Evolutionary conservation across 176 grass and related monocot genomes (phyloP).

Genomic region (Oryza meridionalis): DNA sequence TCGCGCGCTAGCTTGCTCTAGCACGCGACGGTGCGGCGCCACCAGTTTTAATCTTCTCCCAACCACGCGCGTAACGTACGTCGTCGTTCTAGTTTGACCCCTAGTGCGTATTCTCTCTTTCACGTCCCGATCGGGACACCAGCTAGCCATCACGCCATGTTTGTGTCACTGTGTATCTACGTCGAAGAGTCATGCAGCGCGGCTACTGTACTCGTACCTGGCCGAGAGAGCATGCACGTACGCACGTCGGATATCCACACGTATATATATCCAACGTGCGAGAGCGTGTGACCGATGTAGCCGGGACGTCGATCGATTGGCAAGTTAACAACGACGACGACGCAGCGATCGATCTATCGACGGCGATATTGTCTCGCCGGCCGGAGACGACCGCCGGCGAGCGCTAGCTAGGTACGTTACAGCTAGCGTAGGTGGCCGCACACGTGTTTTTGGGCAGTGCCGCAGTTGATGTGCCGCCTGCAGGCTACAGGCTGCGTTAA

Average conservation of each 20-base stretch:
- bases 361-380: background rate
- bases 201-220: background rate
- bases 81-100: background rate
- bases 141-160: background rate
- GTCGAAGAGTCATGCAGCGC: background rate
- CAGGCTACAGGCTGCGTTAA: background rate
- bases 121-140: background rate
- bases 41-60: background rate
- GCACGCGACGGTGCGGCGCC: background rate
- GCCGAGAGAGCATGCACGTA: slow-evolving; percentile 4
- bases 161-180: background rate
- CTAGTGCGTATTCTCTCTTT: background rate
- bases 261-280: background rate
- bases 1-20: background rate
- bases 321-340: background rate
- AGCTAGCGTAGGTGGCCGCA: background rate
- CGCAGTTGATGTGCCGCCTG: background rate
- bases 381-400: background rate
- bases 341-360: background rate
- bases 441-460: background rate
- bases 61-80: background rate
- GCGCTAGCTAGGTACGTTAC: background rate
- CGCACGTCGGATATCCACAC: background rate
- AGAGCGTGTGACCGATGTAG: background rate
- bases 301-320: background rate